Evolutionary conservation across 192 early-diverging fungal genomes (phyloP), one percentile per base, ranked within the genome.

Genomic region (Dissophora globulifera): DNA sequence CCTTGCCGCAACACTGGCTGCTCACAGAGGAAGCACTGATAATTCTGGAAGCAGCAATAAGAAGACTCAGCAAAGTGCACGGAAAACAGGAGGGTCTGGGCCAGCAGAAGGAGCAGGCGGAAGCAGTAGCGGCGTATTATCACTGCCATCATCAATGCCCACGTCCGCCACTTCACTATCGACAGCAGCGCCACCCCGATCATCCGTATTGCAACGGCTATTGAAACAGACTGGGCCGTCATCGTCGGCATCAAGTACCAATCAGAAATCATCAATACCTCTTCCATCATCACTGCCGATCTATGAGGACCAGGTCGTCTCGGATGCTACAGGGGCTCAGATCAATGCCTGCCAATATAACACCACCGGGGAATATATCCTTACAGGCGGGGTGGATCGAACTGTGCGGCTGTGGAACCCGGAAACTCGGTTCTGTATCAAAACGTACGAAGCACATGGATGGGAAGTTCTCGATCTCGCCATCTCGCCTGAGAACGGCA

Each of bases 391-490:
- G 0, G 84, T 83, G 33, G 95, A 98, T 84, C 85, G 90, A 13
- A 71, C 79, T 0, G 81, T 96, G 12, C 67, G 84, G 22, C 78
- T 95, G 30, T 90, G 89, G 85, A 93, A 92, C 62, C 87, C 91
- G 17, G 42, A 69, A 5, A 86, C 89, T 4, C 91, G 90, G 8
- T 72, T 87, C 19, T 83, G 78, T 42, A 88, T 99, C 11, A 92
- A 93, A 40, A 87, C 84, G 0, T 98, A 95, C 64, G 78, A 83
- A 12, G 96, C 90, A 0, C 96, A 99, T 69, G 94, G 94, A 12
- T 90, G 93, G 80, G 93, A 91, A 27, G 87, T 99, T 0, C 84
- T 91, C 20, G 89, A 81, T 31, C 32, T 95, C 27, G 81, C 83
- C 25, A 81, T 94, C 85, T 95, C 90, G 2, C 57, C 68, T 25